Evolutionary conservation across 805 yeast genomes (phyloP), one percentile per base, ranked within the genome.

Genomic region (Ogataea nonfermentans): DNA sequence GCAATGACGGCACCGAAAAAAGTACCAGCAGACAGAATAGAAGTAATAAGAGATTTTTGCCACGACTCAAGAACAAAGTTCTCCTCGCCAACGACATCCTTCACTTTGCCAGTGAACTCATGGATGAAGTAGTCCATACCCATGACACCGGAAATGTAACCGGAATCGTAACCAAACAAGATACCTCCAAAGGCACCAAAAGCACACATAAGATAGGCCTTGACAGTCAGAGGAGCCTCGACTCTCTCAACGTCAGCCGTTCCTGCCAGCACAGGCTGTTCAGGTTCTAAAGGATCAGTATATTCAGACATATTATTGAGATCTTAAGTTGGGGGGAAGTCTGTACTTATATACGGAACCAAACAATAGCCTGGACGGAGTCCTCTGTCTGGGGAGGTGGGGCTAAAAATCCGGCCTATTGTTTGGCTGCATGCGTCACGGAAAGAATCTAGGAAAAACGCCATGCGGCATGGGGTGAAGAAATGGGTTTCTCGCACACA

Each of bases 11-110:
- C 81, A 45, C 90, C 91, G 46, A 71, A 63, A 51, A 80, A 79
- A 11, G 88, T 82, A 48, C 90, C 90, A 40, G 79, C 70, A 12
- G 87, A 79, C 40, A 83, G 68, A 40, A 81, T 78, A n/a, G 87
- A 82, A n/a, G 84, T 82, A 33, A 82, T 76, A 29, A 84, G 55
- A 29, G 68, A 63, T 44, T 60, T 60, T 41, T 60, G 51, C 54
- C 58, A 63, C 2, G 68, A 29, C 2, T 44, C 48, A 3, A 63
- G 37, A 15, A 52, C 58, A 30, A 40, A 56, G 2, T 29, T 39
- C 10, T 35, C 52, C 22, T 42, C 39, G 9, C 51, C 40, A 15
- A 48, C 29, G 26, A 47, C 49, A 14, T 48, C 41, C 27, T 51
- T 29, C 15, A 40, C 49, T 20, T 52, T 52, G 17, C 49, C 48